These are phyloP conservation scores for Cucurbita ficifolia DNA, from an alignment of 306 rosid species.

Conservation along the genomic window DNA sequence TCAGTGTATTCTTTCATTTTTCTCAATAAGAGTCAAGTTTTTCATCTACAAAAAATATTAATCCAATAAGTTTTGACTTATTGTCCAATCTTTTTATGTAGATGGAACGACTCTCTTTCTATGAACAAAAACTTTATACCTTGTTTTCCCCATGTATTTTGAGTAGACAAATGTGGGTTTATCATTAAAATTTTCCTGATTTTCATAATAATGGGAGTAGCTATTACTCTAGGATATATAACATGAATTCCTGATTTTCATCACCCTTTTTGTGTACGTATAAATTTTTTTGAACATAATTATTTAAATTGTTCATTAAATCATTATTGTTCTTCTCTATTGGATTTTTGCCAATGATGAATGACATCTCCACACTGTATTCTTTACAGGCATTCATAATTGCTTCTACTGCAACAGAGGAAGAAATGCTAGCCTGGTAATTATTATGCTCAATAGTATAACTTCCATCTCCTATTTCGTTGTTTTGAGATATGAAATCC, in stretches of 20 bases:
- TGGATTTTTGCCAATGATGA: neutral
- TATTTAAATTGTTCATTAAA: neutral
- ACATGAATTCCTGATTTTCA: neutral
- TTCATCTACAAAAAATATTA: no score
- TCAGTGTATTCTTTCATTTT: no score
- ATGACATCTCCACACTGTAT: neutral
- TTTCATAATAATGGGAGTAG: neutral
- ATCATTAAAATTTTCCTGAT: neutral
- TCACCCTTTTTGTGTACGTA: neutral
- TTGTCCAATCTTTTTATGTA: neutral
- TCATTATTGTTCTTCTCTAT: neutral
- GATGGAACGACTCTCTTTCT: neutral
- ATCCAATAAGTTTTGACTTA: no score
- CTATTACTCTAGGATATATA: neutral
- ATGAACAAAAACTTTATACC: neutral
- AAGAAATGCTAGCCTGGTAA: slow-evolving; percentile 92
- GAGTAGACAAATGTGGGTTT: neutral
- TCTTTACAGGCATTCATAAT: slow-evolving; percentile 68
- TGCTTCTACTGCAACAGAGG: slow-evolving; percentile 95
- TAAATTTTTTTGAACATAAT: neutral
- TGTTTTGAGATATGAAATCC: neutral
- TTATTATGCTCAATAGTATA: neutral
- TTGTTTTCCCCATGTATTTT: neutral
- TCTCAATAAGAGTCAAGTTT: no score
- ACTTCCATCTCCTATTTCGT: neutral